Conservation (phyloP, 176 grass and related monocot species). For the Oryza meyeriana region DNA sequence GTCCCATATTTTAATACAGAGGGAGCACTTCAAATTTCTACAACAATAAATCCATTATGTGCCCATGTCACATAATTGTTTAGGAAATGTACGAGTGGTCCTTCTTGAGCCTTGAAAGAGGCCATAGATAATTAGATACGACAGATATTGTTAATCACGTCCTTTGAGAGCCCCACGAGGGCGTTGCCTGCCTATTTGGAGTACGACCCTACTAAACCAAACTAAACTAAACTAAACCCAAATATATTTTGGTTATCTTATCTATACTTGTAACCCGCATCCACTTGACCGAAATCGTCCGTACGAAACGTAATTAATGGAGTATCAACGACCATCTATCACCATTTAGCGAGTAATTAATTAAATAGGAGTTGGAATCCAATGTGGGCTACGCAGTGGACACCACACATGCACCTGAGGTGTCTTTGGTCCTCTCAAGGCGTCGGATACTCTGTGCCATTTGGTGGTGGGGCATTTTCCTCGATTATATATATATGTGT, state of each 20-base stretch:
- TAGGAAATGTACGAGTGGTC: background rate
- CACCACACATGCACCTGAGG: background rate
- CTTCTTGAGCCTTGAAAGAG: background rate
- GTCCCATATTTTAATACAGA: no score
- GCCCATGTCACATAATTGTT: background rate
- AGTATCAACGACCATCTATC: background rate
- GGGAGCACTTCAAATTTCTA: no score
- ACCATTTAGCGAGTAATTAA: background rate
- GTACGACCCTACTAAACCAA: no score
- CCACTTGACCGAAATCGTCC: background rate
- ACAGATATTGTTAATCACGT: background rate
- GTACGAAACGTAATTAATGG: background rate
- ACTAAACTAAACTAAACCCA: background rate
- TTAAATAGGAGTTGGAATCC: background rate
- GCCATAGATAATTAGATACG: background rate
- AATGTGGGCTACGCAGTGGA: background rate
- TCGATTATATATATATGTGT: no score
- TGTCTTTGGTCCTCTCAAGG: background rate
- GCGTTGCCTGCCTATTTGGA: background rate
- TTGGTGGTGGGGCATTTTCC: no score
- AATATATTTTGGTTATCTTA: background rate
- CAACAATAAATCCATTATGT: background rate
- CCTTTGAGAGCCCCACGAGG: background rate
- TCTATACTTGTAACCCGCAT: background rate
- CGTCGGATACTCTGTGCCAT: background rate